Base-by-base conservation (phyloP, 2,329 filamentous ascomycete species). In the Fusarium sp. region DNA sequence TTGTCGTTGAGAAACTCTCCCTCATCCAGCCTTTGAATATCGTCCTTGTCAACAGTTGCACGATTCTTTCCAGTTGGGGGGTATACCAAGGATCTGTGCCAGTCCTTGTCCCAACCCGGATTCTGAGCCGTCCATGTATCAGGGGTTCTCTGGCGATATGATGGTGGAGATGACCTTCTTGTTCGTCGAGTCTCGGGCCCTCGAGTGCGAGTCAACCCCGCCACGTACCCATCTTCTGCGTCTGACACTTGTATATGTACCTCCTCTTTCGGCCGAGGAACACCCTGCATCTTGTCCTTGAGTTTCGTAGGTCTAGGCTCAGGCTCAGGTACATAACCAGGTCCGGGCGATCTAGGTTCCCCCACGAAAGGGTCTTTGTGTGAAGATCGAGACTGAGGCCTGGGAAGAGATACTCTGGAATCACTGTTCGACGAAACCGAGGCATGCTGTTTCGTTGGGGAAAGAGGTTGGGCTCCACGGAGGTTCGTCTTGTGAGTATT, bases 1-100 rank as follows among this genome's bases (percentile, higher is more conserved):
- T 94, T 97, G 81, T 99, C 96, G 76, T 99, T 99, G 43, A 99
- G 81, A 62, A 92, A 97, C 72, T 97, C 88, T 14, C 90, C 92
- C 67, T 97, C 92, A 63, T 97, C 91, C 4, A 99, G 86, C 42
- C 93, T 87, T 20, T 85, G 81, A 34, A 98, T 89, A 74, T 96
- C 93, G n/a, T 86, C 83, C 64, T 86, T 89, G 58, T 92, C 88
- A 2, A 96, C 88, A 2, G 86, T 88, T 2, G 90, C 88, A 64
- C 89, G 86, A 50, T 88, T 87, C 55, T 85, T 87, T 4, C 88
- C 88, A 26, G 80, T 81, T 7, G 80, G 72, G 5, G 89, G 90
- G 75, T 88, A 94, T 3, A 89, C 81, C 2, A 95, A 81, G 3
- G 91, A 86, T 50, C 82, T 83, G 17, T 83, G 80, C 88, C 88